These are phyloP conservation scores for Quercus variabilis DNA, from an alignment of 306 rosid genomes.

Conservation along the genomic window DNA sequence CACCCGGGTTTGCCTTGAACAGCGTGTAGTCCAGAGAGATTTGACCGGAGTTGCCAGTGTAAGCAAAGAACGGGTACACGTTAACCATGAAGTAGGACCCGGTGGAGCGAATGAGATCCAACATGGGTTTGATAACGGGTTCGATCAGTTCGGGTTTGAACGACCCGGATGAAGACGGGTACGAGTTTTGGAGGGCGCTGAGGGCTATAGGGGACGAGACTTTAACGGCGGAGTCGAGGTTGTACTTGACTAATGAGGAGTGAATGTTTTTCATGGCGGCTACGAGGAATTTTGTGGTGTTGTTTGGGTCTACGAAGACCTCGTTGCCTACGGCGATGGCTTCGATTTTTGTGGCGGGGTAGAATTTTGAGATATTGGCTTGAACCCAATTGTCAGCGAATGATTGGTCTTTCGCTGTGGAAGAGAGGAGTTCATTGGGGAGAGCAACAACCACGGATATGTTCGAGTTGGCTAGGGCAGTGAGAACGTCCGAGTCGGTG, in stretches of 20 bases:
- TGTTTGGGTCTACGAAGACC: conserved; percentile 69
- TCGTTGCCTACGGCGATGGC: conserved; percentile 89
- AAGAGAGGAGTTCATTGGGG: conserved; percentile 72
- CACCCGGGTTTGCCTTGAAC: conserved; percentile 53
- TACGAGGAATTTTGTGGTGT: conserved; percentile 58
- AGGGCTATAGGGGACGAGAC: conserved; percentile 77
- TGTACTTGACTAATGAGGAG: conserved; percentile 33
- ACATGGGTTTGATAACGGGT: conserved; percentile 72
- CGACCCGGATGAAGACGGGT: conserved; percentile 75
- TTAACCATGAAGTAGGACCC: conserved; percentile 70
- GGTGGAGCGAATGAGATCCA: conserved; percentile 48
- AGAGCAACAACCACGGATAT: conserved; percentile 50
- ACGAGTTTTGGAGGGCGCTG: conserved; percentile 52
- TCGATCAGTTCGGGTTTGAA: conserved; percentile 57
- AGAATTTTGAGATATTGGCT: conserved; percentile 44
- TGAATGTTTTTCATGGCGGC: conserved; percentile 74
- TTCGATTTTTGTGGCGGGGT: conserved; percentile 63
- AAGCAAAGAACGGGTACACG: conserved; percentile 80
- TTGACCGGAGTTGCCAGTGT: conserved; percentile 36
- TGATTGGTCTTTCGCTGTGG: conserved; percentile 53
- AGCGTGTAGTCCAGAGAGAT: conserved; percentile 64
- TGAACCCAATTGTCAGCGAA: conserved; percentile 76
- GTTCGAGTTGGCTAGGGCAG: conserved; percentile 54
- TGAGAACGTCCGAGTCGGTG: conserved; percentile 56
- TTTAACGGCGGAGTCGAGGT: conserved; percentile 43